Conservation (phyloP, 2,329 filamentous ascomycete genomes). For the Diaporthe amygdali region DNA sequence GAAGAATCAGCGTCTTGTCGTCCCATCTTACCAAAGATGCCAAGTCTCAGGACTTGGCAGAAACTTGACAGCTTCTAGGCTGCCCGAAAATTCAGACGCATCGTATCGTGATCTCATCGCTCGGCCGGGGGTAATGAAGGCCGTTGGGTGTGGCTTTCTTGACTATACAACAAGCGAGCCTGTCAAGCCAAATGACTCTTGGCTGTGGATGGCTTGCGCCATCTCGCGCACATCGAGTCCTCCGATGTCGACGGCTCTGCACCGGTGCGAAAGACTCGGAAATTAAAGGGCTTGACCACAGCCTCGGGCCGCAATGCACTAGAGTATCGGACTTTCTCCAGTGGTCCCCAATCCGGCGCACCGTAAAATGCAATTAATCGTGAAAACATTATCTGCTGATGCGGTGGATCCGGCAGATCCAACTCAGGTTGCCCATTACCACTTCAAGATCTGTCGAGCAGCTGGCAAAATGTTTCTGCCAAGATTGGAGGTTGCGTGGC, state of each 20-base stretch:
- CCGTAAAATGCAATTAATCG: not conserved
- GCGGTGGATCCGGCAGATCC: not conserved
- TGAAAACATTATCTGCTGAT: not conserved
- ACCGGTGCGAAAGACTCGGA: slow-evolving; percentile 2
- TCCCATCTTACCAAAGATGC: not conserved
- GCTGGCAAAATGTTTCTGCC: not conserved
- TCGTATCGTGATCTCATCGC: not conserved
- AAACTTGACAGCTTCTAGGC: not conserved
- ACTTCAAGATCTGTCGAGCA: not conserved
- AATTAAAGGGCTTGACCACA: slow-evolving; percentile 9
- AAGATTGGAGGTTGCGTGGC: slow-evolving; percentile 7
- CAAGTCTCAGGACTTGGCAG: not conserved
- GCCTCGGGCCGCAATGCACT: slow-evolving; percentile 14
- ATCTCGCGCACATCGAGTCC: not conserved
- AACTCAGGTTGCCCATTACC: not conserved
- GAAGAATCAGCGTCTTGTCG: not conserved
- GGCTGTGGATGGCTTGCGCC: not conserved
- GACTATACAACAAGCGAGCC: not conserved
- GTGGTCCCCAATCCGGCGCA: not conserved
- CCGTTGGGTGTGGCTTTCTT: not conserved
- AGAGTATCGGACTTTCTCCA: not conserved
- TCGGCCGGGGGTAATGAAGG: not conserved
- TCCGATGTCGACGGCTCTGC: not conserved
- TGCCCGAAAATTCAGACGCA: not conserved
- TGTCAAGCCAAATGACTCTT: not conserved